Evolutionary conservation across 768 basidiomycete species (phyloP).

Genomic region (Mycena vulgaris): DNA sequence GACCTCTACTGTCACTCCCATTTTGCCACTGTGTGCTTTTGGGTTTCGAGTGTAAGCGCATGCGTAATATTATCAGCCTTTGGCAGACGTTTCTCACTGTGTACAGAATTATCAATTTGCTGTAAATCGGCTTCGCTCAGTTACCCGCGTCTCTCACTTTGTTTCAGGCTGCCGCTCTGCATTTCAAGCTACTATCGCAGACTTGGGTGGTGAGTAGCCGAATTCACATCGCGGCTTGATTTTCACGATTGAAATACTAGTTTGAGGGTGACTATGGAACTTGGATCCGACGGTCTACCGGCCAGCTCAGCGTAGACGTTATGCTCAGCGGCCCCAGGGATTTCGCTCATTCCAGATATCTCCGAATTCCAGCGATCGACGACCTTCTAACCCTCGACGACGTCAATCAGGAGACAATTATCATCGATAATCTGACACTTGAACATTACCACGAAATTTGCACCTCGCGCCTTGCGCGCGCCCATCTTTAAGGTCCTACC

Average conservation of each 20-base stretch:
- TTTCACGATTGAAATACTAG: background rate
- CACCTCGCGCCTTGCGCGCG: background rate
- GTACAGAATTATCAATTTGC: too few relatives aligned
- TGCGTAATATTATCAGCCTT: background rate
- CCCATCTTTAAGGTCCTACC: background rate
- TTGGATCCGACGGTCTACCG: background rate
- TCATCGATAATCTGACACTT: background rate
- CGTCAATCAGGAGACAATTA: background rate
- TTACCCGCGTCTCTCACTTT: too few relatives aligned
- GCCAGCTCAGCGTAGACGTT: background rate
- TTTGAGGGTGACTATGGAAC: background rate
- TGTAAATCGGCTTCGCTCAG: too few relatives aligned
- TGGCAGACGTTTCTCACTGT: background rate
- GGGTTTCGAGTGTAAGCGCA: background rate
- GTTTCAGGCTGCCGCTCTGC: background rate
- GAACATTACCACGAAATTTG: constrained; percentile 9
- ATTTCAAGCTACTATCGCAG: background rate
- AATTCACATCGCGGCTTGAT: background rate
- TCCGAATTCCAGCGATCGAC: too few relatives aligned
- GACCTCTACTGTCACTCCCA: background rate
- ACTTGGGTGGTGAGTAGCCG: background rate
- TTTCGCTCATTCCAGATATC: background rate
- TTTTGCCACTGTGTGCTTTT: background rate
- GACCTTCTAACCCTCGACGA: background rate
- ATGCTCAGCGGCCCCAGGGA: background rate